Evolutionary conservation across 345 rosid genomes (phyloP).

Genomic region (Eutrema japonicum): DNA sequence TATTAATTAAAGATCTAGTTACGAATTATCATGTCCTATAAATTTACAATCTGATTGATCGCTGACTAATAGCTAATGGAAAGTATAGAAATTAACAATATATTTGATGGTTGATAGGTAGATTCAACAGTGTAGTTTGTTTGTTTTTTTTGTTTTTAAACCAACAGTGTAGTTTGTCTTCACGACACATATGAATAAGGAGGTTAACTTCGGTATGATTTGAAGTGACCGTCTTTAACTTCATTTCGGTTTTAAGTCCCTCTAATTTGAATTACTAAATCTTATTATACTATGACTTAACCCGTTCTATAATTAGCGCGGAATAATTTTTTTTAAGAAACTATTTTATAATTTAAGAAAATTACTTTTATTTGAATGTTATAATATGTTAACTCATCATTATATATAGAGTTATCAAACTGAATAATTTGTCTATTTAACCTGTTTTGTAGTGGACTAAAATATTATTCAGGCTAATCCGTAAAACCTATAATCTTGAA

Average conservation of each 20-base stretch:
- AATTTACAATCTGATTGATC: neutral
- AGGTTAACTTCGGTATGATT: neutral
- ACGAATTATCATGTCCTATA: neutral
- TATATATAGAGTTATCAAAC: no score
- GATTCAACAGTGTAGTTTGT: neutral
- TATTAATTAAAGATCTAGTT: neutral
- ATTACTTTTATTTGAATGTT: no score
- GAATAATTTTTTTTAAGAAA: no score
- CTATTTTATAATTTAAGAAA: no score
- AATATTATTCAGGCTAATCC: no score
- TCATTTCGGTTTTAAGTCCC: slow-evolving; percentile 8
- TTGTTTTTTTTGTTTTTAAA: no score
- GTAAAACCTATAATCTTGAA: no score
- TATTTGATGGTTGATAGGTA: neutral
- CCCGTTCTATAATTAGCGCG: no score
- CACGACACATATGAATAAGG: neutral
- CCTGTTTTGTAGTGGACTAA: no score
- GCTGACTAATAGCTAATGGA: neutral
- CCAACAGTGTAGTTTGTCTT: neutral
- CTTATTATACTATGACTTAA: no score
- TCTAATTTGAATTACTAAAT: neutral
- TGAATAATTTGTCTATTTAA: no score
- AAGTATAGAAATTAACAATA: neutral
- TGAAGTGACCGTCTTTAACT: slow-evolving; percentile 5
- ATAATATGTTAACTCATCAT: no score